Evolutionary conservation across 306 rosid genomes (phyloP), one percentile per base, ranked within the genome.

Genomic region (Quercus robur): DNA sequence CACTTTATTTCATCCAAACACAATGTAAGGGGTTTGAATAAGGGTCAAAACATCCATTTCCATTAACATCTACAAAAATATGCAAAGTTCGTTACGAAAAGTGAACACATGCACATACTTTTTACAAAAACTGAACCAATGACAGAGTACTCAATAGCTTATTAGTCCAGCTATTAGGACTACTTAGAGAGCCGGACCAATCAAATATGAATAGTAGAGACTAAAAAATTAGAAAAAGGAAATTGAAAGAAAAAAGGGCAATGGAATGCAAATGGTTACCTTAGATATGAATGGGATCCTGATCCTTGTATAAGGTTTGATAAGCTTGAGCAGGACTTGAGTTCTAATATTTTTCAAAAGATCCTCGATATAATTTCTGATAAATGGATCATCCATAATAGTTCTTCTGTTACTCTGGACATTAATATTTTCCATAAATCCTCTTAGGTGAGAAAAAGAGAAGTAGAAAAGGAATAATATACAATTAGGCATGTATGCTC

Each of bases 251-350:
- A 57, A 10, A 20, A 21, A 2, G 14, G 28, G 35, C n/a, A 17
- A 28, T 18, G 31, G 26, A 11, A 77, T 33, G 62, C 71, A 70
- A 77, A 64, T 23, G 71, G 17, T 79, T 82, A 95, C 98, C 98
- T 93, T 89, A 44, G 99, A 95, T 86, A 95, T 95, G 81, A 95
- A 95, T 13, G 99, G 99, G 77, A 95, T 95, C 79, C 94, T 86
- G 79, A 95, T 95, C 87, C 98, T 93, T 70, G 99, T 95, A 82
- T 95, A 95, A 13, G 98, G 99, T 82, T 93, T 93, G 90, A 95
- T 95, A 52, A 95, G 97, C 87, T 95, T 95, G 66, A 95, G 97
- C 84, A 95, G 75, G 89, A 95, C 99, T 81, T 95, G 99, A 15
- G 99, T 95, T 84, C 99, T 91, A 59, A 95, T 92, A 86, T 95